phyloP scores from a whole-genome alignment of 371 early-diverging fungal species.

The Mortierella sp. region DNA sequence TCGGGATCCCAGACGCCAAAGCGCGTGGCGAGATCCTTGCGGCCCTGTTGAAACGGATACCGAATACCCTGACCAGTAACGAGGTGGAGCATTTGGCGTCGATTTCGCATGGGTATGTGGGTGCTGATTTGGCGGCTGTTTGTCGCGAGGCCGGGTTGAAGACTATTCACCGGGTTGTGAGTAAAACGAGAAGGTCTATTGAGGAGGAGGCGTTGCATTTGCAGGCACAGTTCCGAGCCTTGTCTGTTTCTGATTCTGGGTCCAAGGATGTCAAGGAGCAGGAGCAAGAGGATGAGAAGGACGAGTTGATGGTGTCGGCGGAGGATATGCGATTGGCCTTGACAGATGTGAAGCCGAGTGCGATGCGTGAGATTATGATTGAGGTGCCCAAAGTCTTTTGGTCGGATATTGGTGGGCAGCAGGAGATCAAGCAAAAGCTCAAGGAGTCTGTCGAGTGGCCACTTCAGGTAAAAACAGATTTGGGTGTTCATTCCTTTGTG shows the following conservation, averaged over 20 bases:
- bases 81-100: conserved; percentile 77
- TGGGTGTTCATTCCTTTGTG: neutral
- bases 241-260: conserved; percentile 23
- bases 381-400: conserved; percentile 97
- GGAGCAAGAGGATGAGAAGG: neutral
- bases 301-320: conserved; percentile 46
- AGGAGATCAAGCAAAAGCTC: conserved; percentile 93
- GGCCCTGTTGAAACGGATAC: conserved; percentile 77
- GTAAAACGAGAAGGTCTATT: neutral
- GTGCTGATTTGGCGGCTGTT: conserved; percentile 96
- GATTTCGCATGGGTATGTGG: conserved; percentile 94
- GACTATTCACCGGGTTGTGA: conserved; percentile 77
- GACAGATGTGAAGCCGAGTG: conserved; percentile 89
- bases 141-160: conserved; percentile 90
- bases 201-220: conserved; percentile 8
- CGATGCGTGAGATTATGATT: conserved; percentile 96
- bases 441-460: conserved; percentile 99
- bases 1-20: conserved; percentile 89
- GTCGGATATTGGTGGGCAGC: conserved; percentile 98
- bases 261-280: neutral
- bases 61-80: conserved; percentile 71
- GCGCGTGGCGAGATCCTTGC: conserved; percentile 85
- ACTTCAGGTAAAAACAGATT: conserved; percentile 69
- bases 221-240: conserved; percentile 22
- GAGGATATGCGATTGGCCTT: conserved; percentile 70